A percentile compares a stretch with the other conserved stretches of the same genome.
Evolutionary conservation across 805 yeast species (phyloP).

Genomic region (Wickerhamomyces sydowiorum): DNA sequence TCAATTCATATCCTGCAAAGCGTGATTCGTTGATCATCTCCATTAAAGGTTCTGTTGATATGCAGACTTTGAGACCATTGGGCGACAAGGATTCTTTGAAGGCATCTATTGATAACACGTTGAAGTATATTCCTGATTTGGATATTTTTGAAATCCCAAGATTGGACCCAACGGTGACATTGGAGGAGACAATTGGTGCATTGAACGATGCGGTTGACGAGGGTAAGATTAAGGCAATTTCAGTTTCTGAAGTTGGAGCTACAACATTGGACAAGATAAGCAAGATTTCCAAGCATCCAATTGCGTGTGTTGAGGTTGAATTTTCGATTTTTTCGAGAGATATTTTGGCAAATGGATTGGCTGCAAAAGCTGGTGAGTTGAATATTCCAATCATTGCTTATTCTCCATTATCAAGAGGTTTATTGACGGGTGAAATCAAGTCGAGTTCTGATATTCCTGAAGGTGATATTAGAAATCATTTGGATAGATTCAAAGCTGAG

Average conservation of each 20-base stretch:
- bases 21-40: conserved; percentile 52
- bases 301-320: conserved; percentile 74
- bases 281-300: conserved; percentile 40
- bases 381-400: conserved; percentile 70
- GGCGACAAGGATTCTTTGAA: conserved; percentile 43
- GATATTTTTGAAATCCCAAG: conserved; percentile 73
- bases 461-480: conserved; percentile 45
- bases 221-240: conserved; percentile 65
- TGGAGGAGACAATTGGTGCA: conserved; percentile 52
- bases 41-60: conserved; percentile 61
- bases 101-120: conserved; percentile 40
- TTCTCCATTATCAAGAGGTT: conserved; percentile 80
- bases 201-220: conserved; percentile 53
- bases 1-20: conserved; percentile 49
- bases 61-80: conserved; percentile 35
- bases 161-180: conserved; percentile 49
- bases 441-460: conserved; percentile 41
- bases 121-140: conserved; percentile 35
- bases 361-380: conserved; percentile 49
- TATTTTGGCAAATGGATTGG: conserved; percentile 55
- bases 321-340: conserved; percentile 67
- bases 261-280: conserved; percentile 56
- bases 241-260: conserved; percentile 69
- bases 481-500: conserved; percentile 58
- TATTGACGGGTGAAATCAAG: conserved; percentile 58